Conservation (phyloP, 75 land plant genomes). For the Pseudotsuga menziesii region DNA sequence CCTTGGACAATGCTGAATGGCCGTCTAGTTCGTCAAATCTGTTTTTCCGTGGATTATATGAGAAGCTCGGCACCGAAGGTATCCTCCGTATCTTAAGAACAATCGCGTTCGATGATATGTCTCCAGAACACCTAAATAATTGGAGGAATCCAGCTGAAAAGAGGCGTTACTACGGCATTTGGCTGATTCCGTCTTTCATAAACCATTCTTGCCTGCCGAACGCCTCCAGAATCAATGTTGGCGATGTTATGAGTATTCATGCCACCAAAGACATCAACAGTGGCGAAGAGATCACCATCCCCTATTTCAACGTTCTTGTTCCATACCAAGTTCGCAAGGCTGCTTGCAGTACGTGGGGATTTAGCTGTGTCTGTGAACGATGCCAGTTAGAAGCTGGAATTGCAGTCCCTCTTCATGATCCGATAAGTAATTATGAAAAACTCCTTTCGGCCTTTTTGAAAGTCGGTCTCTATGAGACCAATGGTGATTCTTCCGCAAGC, state of each 20-base stretch:
- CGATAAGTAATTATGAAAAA: neutral
- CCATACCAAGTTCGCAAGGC: neutral
- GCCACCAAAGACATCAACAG: neutral
- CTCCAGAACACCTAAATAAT: neutral
- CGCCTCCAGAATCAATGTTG: neutral
- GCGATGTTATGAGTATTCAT: neutral
- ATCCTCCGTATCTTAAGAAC: neutral
- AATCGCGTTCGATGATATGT: neutral
- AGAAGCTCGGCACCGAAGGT: neutral
- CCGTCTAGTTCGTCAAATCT: too few relatives aligned
- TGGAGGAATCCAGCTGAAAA: neutral
- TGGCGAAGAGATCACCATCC: slow-evolving; percentile 1
- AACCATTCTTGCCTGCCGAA: slow-evolving; percentile 14
- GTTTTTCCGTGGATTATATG: neutral
- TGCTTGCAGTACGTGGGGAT: neutral
- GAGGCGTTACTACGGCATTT: neutral
- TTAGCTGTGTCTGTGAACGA: neutral
- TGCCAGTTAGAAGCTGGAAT: slow-evolving; percentile 5
- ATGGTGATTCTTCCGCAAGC: too few relatives aligned
- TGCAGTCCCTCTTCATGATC: neutral
- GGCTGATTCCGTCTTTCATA: slow-evolving; percentile 5
- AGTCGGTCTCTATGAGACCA: too few relatives aligned
- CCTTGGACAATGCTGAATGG: neutral
- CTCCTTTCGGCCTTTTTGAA: neutral
- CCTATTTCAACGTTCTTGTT: neutral